These are phyloP conservation scores for Marasmius tenuissimus DNA, from an alignment of 1,284 basidiomycete species.

Conservation along the genomic window DNA sequence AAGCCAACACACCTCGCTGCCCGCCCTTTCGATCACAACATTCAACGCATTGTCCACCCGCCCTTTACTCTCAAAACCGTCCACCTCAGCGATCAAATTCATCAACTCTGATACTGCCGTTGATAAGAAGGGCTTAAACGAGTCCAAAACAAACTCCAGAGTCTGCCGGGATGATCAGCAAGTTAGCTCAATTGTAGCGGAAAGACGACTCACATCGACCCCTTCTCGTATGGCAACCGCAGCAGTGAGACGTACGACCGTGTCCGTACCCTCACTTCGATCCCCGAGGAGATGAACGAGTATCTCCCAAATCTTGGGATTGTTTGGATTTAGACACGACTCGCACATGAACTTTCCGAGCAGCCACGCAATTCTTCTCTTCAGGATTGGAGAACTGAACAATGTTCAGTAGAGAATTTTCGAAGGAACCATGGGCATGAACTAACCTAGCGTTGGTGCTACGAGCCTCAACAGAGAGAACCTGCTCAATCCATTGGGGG, in stretches of 20 bases:
- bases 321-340: conserved; percentile 59
- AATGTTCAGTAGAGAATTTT: neutral
- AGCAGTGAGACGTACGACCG: conserved; percentile 82
- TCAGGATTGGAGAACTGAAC: conserved; percentile 79
- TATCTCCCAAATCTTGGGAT: conserved; percentile 75
- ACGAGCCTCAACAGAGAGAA: conserved; percentile 57
- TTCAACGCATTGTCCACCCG: conserved; percentile 72
- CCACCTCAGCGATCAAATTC: conserved; percentile 70
- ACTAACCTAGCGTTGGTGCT: conserved; percentile 57
- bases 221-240: conserved; percentile 76
- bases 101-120: conserved; percentile 62
- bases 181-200: conserved; percentile 4
- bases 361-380: conserved; percentile 88
- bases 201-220: conserved; percentile 65
- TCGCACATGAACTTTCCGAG: conserved; percentile 84
- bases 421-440: neutral
- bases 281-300: conserved; percentile 74
- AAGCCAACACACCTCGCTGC: conserved; percentile 47
- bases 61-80: conserved; percentile 78
- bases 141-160: conserved; percentile 52
- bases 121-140: conserved; percentile 63
- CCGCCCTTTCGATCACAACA: conserved; percentile 71
- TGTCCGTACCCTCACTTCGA: conserved; percentile 68
- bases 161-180: conserved; percentile 41
- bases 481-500: conserved; percentile 61